phyloP scores from a whole-genome alignment of 1,139 yeast species.

The Pichia sp. region DNA sequence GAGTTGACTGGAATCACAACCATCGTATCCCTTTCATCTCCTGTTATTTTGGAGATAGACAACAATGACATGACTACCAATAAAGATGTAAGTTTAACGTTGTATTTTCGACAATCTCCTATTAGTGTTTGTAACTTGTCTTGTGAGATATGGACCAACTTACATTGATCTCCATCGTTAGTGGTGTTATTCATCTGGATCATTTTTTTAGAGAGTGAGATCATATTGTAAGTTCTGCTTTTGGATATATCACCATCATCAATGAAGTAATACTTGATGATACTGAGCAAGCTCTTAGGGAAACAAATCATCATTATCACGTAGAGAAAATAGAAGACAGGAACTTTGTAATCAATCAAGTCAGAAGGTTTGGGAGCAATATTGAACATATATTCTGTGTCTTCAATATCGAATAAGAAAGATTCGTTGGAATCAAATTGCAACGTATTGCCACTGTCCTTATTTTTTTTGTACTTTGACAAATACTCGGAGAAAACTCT shows the following conservation, averaged over 20 bases:
- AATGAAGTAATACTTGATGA: conserved; percentile 9
- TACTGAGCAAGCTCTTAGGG: conserved; percentile 4
- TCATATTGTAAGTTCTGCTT: conserved; percentile 7
- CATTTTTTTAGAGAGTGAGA: conserved; percentile 6
- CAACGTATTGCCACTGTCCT: not conserved
- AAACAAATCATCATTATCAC: conserved; percentile 8
- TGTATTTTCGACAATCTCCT: conserved; percentile 3
- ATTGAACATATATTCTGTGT: conserved; percentile 1
- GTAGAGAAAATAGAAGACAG: conserved; percentile 8
- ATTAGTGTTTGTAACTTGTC: conserved; percentile 3
- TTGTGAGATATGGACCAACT: conserved; percentile 6
- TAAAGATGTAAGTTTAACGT: conserved; percentile 14
- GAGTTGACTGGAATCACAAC: conserved; percentile 12
- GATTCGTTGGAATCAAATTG: conserved; percentile 9
- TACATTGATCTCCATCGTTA: conserved; percentile 3
- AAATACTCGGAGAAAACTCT: conserved; percentile 23
- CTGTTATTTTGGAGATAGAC: conserved; percentile 9
- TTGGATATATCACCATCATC: conserved; percentile 8
- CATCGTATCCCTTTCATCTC: conserved; percentile 8
- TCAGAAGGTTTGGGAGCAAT: conserved; percentile 12
- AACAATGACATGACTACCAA: conserved; percentile 8
- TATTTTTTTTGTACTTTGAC: not conserved
- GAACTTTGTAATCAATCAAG: conserved; percentile 12
- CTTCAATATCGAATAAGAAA: conserved; percentile 4
- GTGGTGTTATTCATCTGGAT: conserved; percentile 2